Evolutionary conservation across 192 early-diverging fungal species (phyloP).

Genomic region (Coemansia sp.): DNA sequence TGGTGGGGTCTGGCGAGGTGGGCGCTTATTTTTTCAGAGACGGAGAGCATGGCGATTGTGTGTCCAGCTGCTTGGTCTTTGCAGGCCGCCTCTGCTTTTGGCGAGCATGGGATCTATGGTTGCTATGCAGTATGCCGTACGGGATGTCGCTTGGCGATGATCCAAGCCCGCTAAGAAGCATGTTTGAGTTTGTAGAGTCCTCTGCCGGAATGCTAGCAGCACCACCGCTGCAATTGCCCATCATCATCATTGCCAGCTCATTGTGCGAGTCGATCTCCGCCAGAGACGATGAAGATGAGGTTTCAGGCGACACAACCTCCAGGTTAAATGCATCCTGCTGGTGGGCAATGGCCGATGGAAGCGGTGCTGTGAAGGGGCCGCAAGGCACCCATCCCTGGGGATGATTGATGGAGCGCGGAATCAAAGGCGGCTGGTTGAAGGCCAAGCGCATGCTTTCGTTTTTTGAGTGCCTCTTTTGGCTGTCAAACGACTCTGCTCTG

Average conservation of each 20-base stretch:
- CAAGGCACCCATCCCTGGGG: constrained; percentile 35
- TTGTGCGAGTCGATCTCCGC: constrained; percentile 13
- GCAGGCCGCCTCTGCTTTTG: constrained; percentile 9
- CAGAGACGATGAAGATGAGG: constrained; percentile 16
- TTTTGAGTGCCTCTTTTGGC: not conserved
- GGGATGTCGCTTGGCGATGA: constrained; percentile 17
- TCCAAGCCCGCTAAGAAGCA: constrained; percentile 16
- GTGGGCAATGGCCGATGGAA: constrained; percentile 12
- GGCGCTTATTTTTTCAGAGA: not conserved
- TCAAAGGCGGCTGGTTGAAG: constrained; percentile 12
- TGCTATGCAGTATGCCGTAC: constrained; percentile 10
- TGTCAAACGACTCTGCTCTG: not conserved
- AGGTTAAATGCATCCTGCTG: constrained; percentile 6
- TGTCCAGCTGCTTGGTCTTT: not conserved
- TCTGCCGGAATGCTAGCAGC: constrained; percentile 8
- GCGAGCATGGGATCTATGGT: constrained; percentile 2
- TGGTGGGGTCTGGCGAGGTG: too few species aligned
- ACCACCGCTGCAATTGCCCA: not conserved
- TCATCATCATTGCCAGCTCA: not conserved
- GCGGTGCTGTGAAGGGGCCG: constrained; percentile 38
- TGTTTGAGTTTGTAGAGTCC: constrained; percentile 6
- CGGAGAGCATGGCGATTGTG: not conserved
- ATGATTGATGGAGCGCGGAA: constrained; percentile 21
- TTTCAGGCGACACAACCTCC: constrained; percentile 14
- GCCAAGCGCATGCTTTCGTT: constrained; percentile 15